A percentile compares a stretch with the other conserved stretches of the same genome.
Conservation (phyloP, 768 basidiomycete genomes). For the Leccinum ochraceum region DNA sequence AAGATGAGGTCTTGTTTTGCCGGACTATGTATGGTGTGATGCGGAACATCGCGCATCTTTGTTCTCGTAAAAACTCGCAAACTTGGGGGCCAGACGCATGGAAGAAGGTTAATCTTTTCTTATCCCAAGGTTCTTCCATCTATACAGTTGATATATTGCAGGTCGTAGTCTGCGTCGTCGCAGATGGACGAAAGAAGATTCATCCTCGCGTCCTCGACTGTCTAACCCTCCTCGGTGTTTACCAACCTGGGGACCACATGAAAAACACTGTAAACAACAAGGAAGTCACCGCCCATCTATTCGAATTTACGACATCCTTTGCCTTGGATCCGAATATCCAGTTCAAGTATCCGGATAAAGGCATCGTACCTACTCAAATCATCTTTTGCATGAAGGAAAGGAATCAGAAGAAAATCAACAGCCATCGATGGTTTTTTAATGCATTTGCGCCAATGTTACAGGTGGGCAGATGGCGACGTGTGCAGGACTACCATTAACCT, state of each 20-base stretch:
- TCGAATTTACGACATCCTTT: slow-evolving; percentile 86
- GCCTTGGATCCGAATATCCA: slow-evolving; percentile 76
- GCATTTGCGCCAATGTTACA: slow-evolving; percentile 84
- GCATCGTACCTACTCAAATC: slow-evolving; percentile 92
- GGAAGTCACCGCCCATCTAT: slow-evolving; percentile 72
- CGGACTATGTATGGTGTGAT: slow-evolving; percentile 95
- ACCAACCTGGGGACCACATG: slow-evolving; percentile 70
- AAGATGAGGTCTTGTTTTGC: slow-evolving; percentile 89
- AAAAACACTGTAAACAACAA: slow-evolving; percentile 69
- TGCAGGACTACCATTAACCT: slow-evolving; percentile 1
- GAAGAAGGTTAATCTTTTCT: slow-evolving; percentile 68
- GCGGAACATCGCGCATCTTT: slow-evolving; percentile 79
- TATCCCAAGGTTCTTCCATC: not conserved
- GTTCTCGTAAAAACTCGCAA: slow-evolving; percentile 84
- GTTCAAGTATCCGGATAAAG: slow-evolving; percentile 89
- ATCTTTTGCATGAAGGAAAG: slow-evolving; percentile 91
- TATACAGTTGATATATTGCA: slow-evolving; percentile 27
- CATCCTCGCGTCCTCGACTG: slow-evolving; percentile 87
- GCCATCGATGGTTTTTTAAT: slow-evolving; percentile 97
- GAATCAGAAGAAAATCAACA: slow-evolving; percentile 97
- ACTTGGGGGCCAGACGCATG: slow-evolving; percentile 97
- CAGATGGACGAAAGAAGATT: slow-evolving; percentile 81
- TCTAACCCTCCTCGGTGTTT: slow-evolving; percentile 89
- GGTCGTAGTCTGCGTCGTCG: slow-evolving; percentile 93
- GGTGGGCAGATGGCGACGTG: slow-evolving; percentile 39